phyloP scores from a whole-genome alignment of 257 asterid genomes.

The Solanum clarkiae region DNA sequence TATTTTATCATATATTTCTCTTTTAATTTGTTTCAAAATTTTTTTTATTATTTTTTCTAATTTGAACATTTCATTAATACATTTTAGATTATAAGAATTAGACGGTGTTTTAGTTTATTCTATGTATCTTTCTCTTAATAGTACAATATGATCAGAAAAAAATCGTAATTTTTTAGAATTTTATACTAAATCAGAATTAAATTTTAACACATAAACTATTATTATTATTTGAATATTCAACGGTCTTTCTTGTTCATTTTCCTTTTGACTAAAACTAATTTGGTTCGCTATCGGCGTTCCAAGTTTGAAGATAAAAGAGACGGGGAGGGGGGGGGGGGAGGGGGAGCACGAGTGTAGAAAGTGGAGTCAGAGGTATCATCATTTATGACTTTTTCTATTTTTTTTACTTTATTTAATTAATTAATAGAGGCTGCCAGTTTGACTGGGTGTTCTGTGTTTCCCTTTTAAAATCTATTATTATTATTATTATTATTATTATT shows the following conservation, averaged over 20 bases:
- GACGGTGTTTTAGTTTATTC: no score
- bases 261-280: not conserved
- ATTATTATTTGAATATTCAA: not conserved
- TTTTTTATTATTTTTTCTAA: no score
- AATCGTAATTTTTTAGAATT: no score
- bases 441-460: not conserved
- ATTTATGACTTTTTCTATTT: not conserved
- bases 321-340: rapidly evolving
- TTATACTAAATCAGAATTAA: no score
- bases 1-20: no score
- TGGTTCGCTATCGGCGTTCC: not conserved
- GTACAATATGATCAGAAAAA: no score
- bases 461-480: not conserved
- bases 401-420: not conserved
- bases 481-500: not conserved
- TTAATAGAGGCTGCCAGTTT: not conserved
- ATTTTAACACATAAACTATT: no score
- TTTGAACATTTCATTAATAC: no score
- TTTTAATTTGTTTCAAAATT: no score
- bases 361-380: not conserved
- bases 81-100: no score
- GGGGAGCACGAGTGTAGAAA: not conserved
- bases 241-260: not conserved
- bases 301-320: not conserved
- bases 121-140: no score